Evolutionary conservation across 495 filamentous ascomycete species (phyloP), one percentile per base, ranked within the genome.

Genomic region (Parathielavia appendiculata): DNA sequence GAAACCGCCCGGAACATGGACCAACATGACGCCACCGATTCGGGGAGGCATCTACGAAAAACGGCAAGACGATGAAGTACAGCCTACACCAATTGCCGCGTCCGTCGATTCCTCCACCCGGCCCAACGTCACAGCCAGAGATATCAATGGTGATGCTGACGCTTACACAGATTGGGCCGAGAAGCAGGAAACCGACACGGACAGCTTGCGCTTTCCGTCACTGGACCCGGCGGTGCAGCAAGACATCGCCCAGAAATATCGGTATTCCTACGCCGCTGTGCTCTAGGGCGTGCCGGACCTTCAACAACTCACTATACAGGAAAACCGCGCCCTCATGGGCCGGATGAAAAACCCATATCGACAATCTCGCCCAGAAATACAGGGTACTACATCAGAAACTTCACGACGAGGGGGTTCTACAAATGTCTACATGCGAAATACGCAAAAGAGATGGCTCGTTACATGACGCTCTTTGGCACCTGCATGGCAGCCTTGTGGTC

Each of bases 21-120:
- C 77, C 54, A 96, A 96, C 69, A 95, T 95, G 71, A 67, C 88
- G 6, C 92, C 93, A 16, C 93, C 93, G 10, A 90, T 98, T 51
- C 93, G 97, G 68, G 92, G 92, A 48, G 93, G 93, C 34, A 54
- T 65, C 22, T 67, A 72, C n/a, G 59, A 80, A 73, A 45, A 35
- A 30, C 45, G 17, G 23, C 23, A 51, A 12, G 38, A 12, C 10
- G 10, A 13, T 20, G 22, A 36, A 30, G 4, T 30, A 4, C 46
- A 26, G 12, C 22, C 51, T 80, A 79, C 35, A 20, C 30, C 30
- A 10, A 19, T 16, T 10, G 22, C 46, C 26, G 17, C 46, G 10
- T 30, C 16, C 6, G 23, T 12, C 22, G 23, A 1, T 20, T 47
- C 44, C 10, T 16, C 4, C 19, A 47, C 44, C 5, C 12, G 45